Conservation (phyloP, 192 early-diverging fungal species). For the Coemansia sp. region DNA sequence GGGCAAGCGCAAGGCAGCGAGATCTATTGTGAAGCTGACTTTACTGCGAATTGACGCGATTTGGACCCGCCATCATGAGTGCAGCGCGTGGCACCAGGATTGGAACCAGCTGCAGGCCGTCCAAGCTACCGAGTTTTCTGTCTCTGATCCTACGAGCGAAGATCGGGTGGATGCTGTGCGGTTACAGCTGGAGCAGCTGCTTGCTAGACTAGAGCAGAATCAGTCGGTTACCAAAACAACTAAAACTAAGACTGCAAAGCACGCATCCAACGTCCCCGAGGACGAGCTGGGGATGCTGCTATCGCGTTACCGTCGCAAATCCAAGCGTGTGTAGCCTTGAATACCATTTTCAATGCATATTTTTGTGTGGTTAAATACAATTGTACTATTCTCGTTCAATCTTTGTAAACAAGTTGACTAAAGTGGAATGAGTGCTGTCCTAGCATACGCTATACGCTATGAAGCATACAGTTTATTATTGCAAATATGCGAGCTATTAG, state of each 20-base stretch:
- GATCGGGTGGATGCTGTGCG: neutral
- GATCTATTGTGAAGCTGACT: constrained; percentile 13
- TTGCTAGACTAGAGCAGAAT: constrained; percentile 6
- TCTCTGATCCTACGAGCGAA: neutral
- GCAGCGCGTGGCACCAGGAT: constrained; percentile 28
- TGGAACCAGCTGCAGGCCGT: constrained; percentile 30
- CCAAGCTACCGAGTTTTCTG: neutral
- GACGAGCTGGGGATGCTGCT: constrained; percentile 37
- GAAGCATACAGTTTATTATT: too few species aligned
- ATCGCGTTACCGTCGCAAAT: neutral
- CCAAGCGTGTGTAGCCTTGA: too few species aligned
- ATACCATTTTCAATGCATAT: too few species aligned
- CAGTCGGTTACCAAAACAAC: too few species aligned
- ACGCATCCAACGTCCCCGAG: neutral
- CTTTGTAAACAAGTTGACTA: too few species aligned
- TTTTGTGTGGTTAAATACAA: too few species aligned
- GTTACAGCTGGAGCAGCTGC: constrained; percentile 9
- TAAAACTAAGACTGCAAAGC: too few species aligned
- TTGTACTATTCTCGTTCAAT: too few species aligned
- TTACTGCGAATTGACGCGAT: constrained; percentile 30
- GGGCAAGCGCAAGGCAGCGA: constrained; percentile 10
- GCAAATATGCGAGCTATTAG: too few species aligned
- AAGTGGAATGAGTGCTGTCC: too few species aligned
- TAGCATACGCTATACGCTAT: too few species aligned
- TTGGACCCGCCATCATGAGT: constrained; percentile 31